Evolutionary conservation across 495 filamentous ascomycete species (phyloP).

Genomic region (Neurospora discreta): DNA sequence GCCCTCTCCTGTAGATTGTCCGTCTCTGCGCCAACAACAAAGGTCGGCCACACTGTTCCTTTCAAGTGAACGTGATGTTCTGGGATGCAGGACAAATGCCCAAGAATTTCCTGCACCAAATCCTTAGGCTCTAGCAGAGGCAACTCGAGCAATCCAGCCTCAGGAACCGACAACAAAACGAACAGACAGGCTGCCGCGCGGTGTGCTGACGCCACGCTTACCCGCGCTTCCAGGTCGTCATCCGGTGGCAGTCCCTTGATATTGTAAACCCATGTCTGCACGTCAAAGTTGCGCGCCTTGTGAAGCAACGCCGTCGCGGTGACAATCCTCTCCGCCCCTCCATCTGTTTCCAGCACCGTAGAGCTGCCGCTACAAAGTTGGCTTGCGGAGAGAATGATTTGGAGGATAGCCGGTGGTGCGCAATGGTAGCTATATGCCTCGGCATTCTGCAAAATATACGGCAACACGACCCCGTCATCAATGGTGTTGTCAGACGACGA

Average conservation of each 20-base stretch:
- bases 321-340: slow-evolving; percentile 7
- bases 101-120: slow-evolving; percentile 32
- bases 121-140: slow-evolving; percentile 20
- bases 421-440: slow-evolving; percentile 38
- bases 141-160: background rate
- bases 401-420: slow-evolving; percentile 30
- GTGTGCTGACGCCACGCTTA: slow-evolving; percentile 34
- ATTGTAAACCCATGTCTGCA: slow-evolving; percentile 25
- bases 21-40: slow-evolving; percentile 43
- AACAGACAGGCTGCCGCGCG: slow-evolving; percentile 34
- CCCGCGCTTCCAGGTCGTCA: slow-evolving; percentile 25
- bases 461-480: slow-evolving; percentile 17
- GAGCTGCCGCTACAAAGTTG: slow-evolving; percentile 16
- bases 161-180: slow-evolving; percentile 21
- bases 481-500: slow-evolving; percentile 1
- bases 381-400: slow-evolving; percentile 25
- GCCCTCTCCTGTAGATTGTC: slow-evolving; percentile 17
- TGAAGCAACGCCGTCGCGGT: slow-evolving; percentile 18
- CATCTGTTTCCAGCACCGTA: background rate
- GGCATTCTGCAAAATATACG: slow-evolving; percentile 25
- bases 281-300: slow-evolving; percentile 21
- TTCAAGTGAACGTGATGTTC: slow-evolving; percentile 39
- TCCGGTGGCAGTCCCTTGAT: slow-evolving; percentile 21
- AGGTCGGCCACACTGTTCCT: slow-evolving; percentile 47
- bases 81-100: slow-evolving; percentile 33